phyloP scores from a whole-genome alignment of 768 basidiomycete species.

The Lentinula edodes region DNA sequence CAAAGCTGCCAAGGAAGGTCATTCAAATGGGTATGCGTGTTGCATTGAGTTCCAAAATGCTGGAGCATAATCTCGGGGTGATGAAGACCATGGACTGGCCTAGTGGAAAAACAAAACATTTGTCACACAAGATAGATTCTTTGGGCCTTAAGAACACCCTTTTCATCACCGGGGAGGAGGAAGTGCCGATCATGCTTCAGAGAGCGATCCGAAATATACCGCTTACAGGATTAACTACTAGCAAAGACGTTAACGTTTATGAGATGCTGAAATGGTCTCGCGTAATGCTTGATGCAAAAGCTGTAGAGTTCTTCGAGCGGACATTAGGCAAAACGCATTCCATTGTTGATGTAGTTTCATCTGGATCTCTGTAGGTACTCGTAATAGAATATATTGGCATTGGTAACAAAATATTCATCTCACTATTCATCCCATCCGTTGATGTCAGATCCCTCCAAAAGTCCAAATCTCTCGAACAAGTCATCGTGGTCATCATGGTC shows the following conservation, averaged over 20 bases:
- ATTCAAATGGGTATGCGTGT: conserved; percentile 90
- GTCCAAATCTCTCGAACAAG: conserved; percentile 11
- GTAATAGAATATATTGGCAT: background rate
- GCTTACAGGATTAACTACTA: conserved; percentile 57
- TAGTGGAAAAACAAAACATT: conserved; percentile 62
- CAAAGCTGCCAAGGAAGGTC: conserved; percentile 89
- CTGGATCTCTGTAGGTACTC: too few species aligned
- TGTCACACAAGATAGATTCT: conserved; percentile 55
- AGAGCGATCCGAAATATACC: conserved; percentile 68
- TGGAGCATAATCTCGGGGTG: conserved; percentile 68
- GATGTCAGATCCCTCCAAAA: conserved; percentile 12
- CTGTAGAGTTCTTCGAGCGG: conserved; percentile 74
- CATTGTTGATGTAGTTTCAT: background rate
- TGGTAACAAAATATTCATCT: background rate
- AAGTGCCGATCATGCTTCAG: conserved; percentile 48
- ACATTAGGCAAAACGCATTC: conserved; percentile 40
- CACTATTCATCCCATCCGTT: conserved; percentile 6
- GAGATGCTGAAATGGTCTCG: conserved; percentile 81
- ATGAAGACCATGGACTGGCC: conserved; percentile 72
- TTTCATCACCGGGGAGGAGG: conserved; percentile 64
- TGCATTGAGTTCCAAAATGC: conserved; percentile 79
- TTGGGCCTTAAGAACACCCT: conserved; percentile 71
- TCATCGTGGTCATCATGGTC: conserved; percentile 13
- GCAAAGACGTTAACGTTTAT: conserved; percentile 70
- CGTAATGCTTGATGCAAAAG: conserved; percentile 74